Conservation (phyloP, 2,329 filamentous ascomycete species). For the Botryotinia convoluta region DNA sequence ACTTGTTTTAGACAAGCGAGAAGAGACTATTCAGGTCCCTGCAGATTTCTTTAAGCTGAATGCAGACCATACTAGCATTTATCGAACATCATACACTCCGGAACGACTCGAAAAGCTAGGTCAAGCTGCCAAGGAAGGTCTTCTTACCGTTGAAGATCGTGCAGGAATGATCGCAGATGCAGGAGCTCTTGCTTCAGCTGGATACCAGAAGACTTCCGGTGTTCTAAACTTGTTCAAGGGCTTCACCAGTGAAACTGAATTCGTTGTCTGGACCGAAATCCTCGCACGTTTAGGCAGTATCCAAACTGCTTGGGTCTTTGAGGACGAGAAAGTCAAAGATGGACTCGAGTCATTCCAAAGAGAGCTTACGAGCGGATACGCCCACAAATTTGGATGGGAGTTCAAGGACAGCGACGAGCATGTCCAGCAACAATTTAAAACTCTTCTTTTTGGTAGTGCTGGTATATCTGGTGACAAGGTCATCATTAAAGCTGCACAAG, state of each 20-base stretch:
- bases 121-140: constrained; percentile 74
- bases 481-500: constrained; percentile 76
- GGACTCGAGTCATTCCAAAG: constrained; percentile 82
- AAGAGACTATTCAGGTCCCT: constrained; percentile 73
- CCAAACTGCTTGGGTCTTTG: constrained; percentile 83
- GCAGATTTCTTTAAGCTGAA: constrained; percentile 96
- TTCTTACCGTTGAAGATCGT: constrained; percentile 83
- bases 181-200: constrained; percentile 81
- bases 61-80: constrained; percentile 89
- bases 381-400: constrained; percentile 83
- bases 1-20: constrained; percentile 67
- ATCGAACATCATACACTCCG: constrained; percentile 83
- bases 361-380: constrained; percentile 72
- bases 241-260: constrained; percentile 81
- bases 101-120: constrained; percentile 85
- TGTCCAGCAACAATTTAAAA: constrained; percentile 92
- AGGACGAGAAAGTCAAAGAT: constrained; percentile 69
- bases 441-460: constrained; percentile 80
- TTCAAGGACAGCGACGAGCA: constrained; percentile 85
- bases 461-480: constrained; percentile 76
- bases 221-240: constrained; percentile 81
- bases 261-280: constrained; percentile 94
- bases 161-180: constrained; percentile 95
- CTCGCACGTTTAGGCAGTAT: constrained; percentile 74
- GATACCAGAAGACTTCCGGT: constrained; percentile 91